Percentiles rank a stretch among this genome's conserved stretches.
These are phyloP conservation scores for Thelephora ganbajun DNA, from an alignment of 768 basidiomycete species.

Conservation along the genomic window DNA sequence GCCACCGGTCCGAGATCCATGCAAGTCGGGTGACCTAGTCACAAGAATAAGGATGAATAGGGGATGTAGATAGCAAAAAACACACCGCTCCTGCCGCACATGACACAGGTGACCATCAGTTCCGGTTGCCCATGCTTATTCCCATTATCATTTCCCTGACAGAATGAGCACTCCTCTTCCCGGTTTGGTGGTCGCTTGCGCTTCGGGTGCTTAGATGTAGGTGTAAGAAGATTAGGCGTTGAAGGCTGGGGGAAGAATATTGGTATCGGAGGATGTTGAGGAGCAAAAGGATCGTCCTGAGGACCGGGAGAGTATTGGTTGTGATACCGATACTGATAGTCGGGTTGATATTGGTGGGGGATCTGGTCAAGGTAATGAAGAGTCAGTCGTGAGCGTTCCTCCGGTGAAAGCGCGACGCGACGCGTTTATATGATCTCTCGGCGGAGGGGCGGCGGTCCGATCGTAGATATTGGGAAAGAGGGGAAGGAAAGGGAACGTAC, in stretches of 20 bases:
- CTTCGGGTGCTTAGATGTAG: conserved; percentile 26
- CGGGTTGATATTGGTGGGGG: conserved; percentile 5
- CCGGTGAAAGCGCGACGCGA: conserved; percentile 44
- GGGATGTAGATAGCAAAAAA: conserved; percentile 3
- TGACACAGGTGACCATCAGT: conserved; percentile 60
- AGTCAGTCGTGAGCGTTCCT: neutral
- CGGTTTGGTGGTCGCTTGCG: conserved; percentile 31
- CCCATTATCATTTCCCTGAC: conserved; percentile 45
- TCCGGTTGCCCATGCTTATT: conserved; percentile 51
- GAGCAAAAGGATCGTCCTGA: conserved; percentile 75
- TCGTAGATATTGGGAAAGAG: too few relatives aligned
- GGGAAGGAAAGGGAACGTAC: conserved; percentile 7
- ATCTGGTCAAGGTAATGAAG: neutral
- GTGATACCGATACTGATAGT: conserved; percentile 13
- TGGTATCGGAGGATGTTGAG: conserved; percentile 36
- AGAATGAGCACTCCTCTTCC: conserved; percentile 68
- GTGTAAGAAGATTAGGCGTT: conserved; percentile 7
- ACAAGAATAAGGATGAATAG: neutral
- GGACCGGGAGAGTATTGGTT: conserved; percentile 59
- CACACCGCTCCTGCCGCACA: conserved; percentile 76
- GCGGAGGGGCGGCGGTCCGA: too few relatives aligned
- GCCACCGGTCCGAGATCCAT: conserved; percentile 48
- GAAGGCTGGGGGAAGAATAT: conserved; percentile 26
- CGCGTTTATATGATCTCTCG: conserved; percentile 29
- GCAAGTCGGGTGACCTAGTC: conserved; percentile 76